Conservation (phyloP, 495 filamentous ascomycete genomes). For the Hypoxylon fuscum region DNA sequence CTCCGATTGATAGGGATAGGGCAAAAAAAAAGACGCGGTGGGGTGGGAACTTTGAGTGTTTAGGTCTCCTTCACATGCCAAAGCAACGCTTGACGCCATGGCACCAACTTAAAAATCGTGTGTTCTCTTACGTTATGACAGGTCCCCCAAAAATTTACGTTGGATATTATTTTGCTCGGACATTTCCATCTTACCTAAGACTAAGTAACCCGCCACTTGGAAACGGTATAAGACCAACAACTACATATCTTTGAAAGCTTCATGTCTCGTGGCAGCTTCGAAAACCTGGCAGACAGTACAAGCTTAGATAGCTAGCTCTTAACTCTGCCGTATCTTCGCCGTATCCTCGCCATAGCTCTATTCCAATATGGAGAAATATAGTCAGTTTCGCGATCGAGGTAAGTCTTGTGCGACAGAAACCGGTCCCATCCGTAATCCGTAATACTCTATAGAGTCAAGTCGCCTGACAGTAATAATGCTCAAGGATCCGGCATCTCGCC, state of each 20-base stretch:
- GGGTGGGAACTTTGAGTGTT: background rate
- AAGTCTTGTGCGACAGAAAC: constrained; percentile 39
- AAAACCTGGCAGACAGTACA: background rate
- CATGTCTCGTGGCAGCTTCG: too few species aligned
- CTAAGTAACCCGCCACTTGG: too few species aligned
- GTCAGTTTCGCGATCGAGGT: constrained; percentile 95
- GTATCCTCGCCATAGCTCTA: constrained; percentile 6
- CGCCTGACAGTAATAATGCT: background rate
- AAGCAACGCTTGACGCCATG: constrained; percentile 19
- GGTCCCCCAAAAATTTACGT: constrained; percentile 1
- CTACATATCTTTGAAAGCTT: too few species aligned
- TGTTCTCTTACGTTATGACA: constrained; percentile 7
- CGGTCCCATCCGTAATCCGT: background rate
- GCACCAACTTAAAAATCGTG: constrained; percentile 10
- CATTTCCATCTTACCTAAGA: background rate
- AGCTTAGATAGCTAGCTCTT: constrained; percentile 2
- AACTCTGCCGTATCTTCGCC: background rate
- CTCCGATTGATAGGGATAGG: too few species aligned
- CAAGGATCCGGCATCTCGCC: constrained; percentile 96
- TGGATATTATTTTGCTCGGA: background rate
- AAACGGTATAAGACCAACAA: too few species aligned
- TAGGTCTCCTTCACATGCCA: constrained; percentile 42
- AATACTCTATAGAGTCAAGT: constrained; percentile 2
- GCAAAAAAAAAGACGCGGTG: too few species aligned
- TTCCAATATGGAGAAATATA: constrained; percentile 90